Conservation (phyloP, 352 stramenopile genomes). For the Pythium scleroteichum region DNA sequence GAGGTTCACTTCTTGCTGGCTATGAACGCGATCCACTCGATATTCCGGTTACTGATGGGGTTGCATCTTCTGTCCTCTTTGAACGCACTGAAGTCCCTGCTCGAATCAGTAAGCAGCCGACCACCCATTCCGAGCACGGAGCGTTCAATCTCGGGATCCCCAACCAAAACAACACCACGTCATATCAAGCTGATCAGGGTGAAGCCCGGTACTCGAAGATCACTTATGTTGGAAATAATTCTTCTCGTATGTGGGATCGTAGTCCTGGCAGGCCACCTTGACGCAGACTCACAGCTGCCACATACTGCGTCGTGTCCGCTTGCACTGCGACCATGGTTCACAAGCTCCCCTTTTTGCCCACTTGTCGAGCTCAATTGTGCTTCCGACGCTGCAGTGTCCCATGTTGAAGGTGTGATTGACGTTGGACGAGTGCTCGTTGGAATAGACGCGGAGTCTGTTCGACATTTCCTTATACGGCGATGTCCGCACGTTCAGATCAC, state of each 20-base stretch:
- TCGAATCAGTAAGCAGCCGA: constrained; percentile 24
- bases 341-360: constrained; percentile 5
- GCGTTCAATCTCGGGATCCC: constrained; percentile 18
- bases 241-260: constrained; percentile 12
- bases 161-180: neutral
- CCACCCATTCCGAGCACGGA: constrained; percentile 24
- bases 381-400: neutral
- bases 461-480: constrained; percentile 12
- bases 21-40: neutral
- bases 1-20: constrained; percentile 23
- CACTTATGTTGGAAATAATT: constrained; percentile 11
- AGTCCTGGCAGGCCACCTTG: neutral
- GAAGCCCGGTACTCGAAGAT: constrained; percentile 14
- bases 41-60: constrained; percentile 8
- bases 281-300: neutral
- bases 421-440: neutral
- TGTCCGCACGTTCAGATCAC: constrained; percentile 18
- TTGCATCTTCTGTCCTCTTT: constrained; percentile 23
- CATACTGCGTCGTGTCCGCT: constrained; percentile 6
- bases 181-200: constrained; percentile 6
- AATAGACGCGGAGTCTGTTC: constrained; percentile 4
- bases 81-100: constrained; percentile 29
- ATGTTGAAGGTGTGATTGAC: neutral
- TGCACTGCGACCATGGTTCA: constrained; percentile 13
- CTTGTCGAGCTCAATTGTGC: constrained; percentile 23